Evolutionary conservation across 2,329 filamentous ascomycete species (phyloP).

Genomic region (Chaetomiaceae sp.): DNA sequence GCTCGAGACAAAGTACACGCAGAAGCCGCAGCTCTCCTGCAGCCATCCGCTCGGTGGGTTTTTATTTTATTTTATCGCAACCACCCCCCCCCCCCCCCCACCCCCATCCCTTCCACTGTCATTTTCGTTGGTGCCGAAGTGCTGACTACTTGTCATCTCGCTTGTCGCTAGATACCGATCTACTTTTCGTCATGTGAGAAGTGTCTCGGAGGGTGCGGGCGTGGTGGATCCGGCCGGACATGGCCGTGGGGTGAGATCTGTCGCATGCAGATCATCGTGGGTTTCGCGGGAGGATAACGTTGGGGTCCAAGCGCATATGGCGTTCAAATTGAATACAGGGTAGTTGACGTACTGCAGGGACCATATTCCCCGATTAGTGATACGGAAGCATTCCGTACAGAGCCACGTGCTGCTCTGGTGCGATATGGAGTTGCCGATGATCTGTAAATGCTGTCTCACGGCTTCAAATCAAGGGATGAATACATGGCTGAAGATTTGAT

Average conservation of each 20-base stretch:
- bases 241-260: neutral
- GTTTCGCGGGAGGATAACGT: no score
- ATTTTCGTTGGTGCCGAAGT: neutral
- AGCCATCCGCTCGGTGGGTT: conserved; percentile 88
- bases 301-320: neutral
- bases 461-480: no score
- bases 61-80: neutral
- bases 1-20: conserved; percentile 77
- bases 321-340: neutral
- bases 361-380: no score
- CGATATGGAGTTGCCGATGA: no score
- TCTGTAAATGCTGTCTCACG: no score
- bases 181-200: conserved; percentile 27
- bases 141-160: conserved; percentile 1
- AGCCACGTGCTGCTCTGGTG: no score
- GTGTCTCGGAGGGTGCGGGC: neutral
- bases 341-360: no score
- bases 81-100: no score
- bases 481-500: no score
- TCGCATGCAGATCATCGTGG: neutral
- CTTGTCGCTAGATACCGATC: conserved; percentile 21
- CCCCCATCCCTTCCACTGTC: no score
- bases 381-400: no score
- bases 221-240: neutral
- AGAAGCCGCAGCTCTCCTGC: conserved; percentile 94